Base-by-base conservation (phyloP, 129 eudicot species). In the Logfia minima region DNA sequence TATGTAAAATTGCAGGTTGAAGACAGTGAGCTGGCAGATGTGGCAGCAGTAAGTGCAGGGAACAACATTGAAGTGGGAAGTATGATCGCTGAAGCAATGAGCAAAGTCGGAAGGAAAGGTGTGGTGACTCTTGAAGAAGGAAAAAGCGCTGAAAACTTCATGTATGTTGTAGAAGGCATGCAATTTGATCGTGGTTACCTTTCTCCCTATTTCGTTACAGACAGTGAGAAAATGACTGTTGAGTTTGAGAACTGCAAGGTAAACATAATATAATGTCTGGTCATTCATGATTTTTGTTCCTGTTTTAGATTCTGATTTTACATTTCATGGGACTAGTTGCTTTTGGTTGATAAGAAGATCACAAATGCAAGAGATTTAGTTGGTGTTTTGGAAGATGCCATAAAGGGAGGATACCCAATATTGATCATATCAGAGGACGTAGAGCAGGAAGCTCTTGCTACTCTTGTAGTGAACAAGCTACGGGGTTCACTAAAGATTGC, bases 1-100 rank as follows among this genome's bases (percentile, higher is more conserved):
- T 22, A 39, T 64, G 70, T 21, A 22, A 21, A 60, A 29, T 83
- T 60, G 45, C 78, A 90, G 92, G 90, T 90, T 68, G 90, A 88
- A 81, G 96, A 90, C 82, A 85, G 88, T 76, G 96, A 90, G 78
- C 77, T 90, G 68, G 96, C 88, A 29, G 91, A 88, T 83, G 93
- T 90, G 66, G 96, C 96, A 14, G 93, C 96, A 1, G 93, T 90
- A 23, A 88, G 91, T 83, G 93, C 93, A 21, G 96, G 93, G 63
- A 90, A 90, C 90, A 86, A 90, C 74, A 73, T 79, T 41, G 91
- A 88, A 81, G 67, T 90, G 3, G 96, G 96, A 61, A 83, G 83
- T 52, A 90, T 90, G 96, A 90, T 90, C 45, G 96, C 96, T 37
- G 91, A 90, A 75, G 96, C 96, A 80, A 84, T 90, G 91, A 79